phyloP scores from a whole-genome alignment of 129 eudicot species.

The Flaveria linearis region DNA sequence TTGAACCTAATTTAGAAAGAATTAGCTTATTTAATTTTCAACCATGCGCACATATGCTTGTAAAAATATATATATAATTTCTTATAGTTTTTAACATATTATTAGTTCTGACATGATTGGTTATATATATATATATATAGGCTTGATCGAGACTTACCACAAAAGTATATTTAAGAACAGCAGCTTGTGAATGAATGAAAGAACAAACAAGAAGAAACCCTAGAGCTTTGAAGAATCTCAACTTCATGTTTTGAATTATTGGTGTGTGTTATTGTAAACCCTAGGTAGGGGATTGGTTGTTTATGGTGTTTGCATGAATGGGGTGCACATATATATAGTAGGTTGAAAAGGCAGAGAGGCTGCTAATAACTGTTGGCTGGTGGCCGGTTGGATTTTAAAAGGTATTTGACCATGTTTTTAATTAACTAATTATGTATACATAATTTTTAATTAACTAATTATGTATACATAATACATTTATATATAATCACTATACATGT shows the following conservation, averaged over 20 bases:
- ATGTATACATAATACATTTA: neutral
- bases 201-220: constrained; percentile 27
- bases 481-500: neutral
- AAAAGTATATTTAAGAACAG: constrained; percentile 33
- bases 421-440: neutral
- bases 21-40: no score
- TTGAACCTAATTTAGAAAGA: constrained; percentile 35
- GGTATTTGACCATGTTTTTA: constrained; percentile 30
- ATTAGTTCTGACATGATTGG: neutral
- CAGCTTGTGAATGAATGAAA: constrained; percentile 34
- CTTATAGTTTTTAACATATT: neutral
- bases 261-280: constrained; percentile 10
- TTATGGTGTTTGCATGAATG: constrained; percentile 17
- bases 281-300: constrained; percentile 6
- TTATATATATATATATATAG: neutral
- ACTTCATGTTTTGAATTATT: constrained; percentile 8
- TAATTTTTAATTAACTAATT: neutral
- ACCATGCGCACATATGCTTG: no score
- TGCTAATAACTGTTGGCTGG: constrained; percentile 25
- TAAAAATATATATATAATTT: no score
- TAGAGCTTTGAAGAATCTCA: constrained; percentile 21
- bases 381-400: neutral
- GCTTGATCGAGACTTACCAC: constrained; percentile 20
- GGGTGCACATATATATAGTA: constrained; percentile 18
- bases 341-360: constrained; percentile 8